A percentile compares a stretch with the other conserved stretches of the same genome.
phyloP scores from a whole-genome alignment of 2,329 filamentous ascomycete genomes.

The Torrubiellomyces zombiae region DNA sequence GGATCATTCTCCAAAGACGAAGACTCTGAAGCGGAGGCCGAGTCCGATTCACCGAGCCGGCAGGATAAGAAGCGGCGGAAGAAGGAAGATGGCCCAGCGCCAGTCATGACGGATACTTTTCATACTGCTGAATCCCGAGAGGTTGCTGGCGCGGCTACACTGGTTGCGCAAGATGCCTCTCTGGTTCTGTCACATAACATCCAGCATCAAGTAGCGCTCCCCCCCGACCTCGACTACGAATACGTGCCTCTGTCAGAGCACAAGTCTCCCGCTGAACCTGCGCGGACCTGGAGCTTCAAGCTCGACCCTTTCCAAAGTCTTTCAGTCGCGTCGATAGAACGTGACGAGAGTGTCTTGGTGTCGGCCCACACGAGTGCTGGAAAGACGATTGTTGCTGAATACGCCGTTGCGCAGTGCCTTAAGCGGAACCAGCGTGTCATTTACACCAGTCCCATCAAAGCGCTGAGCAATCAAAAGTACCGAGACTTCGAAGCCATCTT shows the following conservation, averaged over 20 bases:
- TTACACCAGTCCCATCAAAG: constrained; percentile 98
- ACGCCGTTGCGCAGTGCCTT: constrained; percentile 92
- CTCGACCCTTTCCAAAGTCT: constrained; percentile 96
- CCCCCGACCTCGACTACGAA: constrained; percentile 83
- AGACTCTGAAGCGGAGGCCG: constrained; percentile 16
- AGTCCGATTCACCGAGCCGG: constrained; percentile 30
- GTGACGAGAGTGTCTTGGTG: constrained; percentile 89
- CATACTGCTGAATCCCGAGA: constrained; percentile 90
- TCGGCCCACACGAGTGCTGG: constrained; percentile 95
- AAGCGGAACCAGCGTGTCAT: constrained; percentile 97
- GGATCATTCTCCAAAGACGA: constrained; percentile 21
- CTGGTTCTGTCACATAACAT: constrained; percentile 92
- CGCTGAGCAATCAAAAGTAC: constrained; percentile 96
- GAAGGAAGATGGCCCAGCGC: constrained; percentile 47
- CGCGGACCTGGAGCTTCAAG: constrained; percentile 71
- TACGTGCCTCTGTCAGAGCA: constrained; percentile 93
- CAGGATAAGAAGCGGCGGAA: constrained; percentile 46
- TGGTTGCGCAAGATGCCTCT: constrained; percentile 46
- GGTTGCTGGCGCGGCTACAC: constrained; percentile 62
- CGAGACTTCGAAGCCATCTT: constrained; percentile 92
- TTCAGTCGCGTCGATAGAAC: constrained; percentile 84
- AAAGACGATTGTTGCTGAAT: constrained; percentile 96
- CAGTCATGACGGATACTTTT: constrained; percentile 83
- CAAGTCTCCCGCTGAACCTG: constrained; percentile 74
- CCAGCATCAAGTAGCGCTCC: constrained; percentile 90